These are phyloP conservation scores for Aspergillus saccharolyticus DNA, from an alignment of 495 filamentous ascomycete species.

Conservation along the genomic window DNA sequence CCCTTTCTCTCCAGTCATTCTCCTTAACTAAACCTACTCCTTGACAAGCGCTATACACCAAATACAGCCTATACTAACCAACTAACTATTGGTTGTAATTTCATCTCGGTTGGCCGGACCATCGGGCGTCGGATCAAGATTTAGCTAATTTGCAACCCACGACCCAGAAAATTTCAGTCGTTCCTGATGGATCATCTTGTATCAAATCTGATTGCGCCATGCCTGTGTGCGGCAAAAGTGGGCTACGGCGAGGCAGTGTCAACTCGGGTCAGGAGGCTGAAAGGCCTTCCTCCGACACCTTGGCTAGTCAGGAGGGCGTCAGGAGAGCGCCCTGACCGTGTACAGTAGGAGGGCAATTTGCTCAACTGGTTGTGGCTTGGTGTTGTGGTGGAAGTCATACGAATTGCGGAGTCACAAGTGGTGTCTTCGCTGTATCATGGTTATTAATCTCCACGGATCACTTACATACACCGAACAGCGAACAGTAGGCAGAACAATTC, in stretches of 20 bases:
- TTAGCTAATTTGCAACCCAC: neutral
- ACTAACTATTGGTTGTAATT: too few species aligned
- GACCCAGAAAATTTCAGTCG: neutral
- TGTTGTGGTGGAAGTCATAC: neutral
- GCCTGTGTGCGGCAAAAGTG: neutral
- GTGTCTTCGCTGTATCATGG: too few species aligned
- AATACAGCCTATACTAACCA: too few species aligned
- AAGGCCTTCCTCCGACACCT: neutral
- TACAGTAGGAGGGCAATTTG: neutral
- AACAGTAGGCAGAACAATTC: neutral
- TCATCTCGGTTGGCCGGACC: neutral
- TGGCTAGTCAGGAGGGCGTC: neutral
- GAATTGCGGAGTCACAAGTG: neutral
- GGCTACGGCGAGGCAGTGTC: neutral
- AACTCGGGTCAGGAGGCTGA: neutral
- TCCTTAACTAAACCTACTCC: too few species aligned
- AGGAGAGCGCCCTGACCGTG: neutral
- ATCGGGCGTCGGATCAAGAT: neutral
- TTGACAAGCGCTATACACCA: too few species aligned
- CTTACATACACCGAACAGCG: too few species aligned
- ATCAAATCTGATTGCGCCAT: neutral
- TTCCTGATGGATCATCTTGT: neutral
- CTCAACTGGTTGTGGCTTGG: neutral
- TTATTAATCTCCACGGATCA: neutral
- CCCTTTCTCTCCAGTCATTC: too few species aligned